Evolutionary conservation across 371 early-diverging fungal species (phyloP).

Genomic region (Capniomyces stellatus): DNA sequence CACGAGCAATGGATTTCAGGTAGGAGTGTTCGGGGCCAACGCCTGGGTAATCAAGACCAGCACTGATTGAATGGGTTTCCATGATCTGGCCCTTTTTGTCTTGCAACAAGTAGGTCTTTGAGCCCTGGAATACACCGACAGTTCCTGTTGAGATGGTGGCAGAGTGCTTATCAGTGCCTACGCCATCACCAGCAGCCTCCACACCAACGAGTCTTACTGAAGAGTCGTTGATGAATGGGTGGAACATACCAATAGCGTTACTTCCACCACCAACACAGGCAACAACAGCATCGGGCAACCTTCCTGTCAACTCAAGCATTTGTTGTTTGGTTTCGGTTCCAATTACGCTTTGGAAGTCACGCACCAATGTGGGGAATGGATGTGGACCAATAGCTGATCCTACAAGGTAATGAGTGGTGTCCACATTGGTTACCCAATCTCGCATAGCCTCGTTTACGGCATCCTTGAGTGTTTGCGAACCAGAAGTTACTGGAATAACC

Average conservation of each 20-base stretch:
- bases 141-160: conserved; percentile 75
- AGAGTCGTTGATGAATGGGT: conserved; percentile 73
- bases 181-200: conserved; percentile 83
- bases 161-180: conserved; percentile 66
- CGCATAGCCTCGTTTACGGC: conserved; percentile 97
- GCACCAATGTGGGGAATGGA: conserved; percentile 87
- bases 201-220: conserved; percentile 74
- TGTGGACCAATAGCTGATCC: conserved; percentile 92
- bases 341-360: conserved; percentile 92
- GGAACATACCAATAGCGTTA: conserved; percentile 93
- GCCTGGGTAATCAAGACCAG: conserved; percentile 94
- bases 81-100: conserved; percentile 84
- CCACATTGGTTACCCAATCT: conserved; percentile 93
- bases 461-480: conserved; percentile 82
- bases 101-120: conserved; percentile 83
- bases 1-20: conserved; percentile 73
- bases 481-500: conserved; percentile 61
- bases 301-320: conserved; percentile 57
- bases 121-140: conserved; percentile 91
- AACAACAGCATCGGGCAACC: conserved; percentile 78
- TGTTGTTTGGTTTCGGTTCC: conserved; percentile 69
- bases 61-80: conserved; percentile 86
- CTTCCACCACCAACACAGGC: conserved; percentile 95
- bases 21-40: conserved; percentile 93
- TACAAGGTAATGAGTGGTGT: conserved; percentile 84